These are phyloP conservation scores for Carex scoparia DNA, from an alignment of 176 grass and related monocot genomes.

Conservation along the genomic window DNA sequence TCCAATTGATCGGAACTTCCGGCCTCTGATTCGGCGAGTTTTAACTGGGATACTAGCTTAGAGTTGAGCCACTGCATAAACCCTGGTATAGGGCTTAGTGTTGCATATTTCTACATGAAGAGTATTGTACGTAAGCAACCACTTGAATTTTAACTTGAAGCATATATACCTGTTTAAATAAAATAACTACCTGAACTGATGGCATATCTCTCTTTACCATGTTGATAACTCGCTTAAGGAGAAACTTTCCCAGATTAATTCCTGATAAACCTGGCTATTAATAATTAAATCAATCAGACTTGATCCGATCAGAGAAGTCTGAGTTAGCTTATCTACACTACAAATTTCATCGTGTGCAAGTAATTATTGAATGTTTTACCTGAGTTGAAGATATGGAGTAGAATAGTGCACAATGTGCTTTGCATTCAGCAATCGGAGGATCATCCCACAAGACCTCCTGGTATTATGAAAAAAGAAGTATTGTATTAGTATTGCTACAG, in stretches of 20 bases:
- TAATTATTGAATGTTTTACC: slow-evolving; percentile 42
- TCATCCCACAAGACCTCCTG: slow-evolving; percentile 93
- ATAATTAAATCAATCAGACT: slow-evolving; percentile 23
- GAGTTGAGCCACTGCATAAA: slow-evolving; percentile 92
- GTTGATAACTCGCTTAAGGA: slow-evolving; percentile 81
- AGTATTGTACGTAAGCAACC: not conserved
- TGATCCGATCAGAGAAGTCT: slow-evolving; percentile 24
- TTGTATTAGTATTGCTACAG: not conserved
- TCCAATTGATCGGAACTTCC: slow-evolving; percentile 29
- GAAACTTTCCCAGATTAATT: slow-evolving; percentile 96
- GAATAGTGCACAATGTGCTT: slow-evolving; percentile 86
- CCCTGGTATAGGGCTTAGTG: slow-evolving; percentile 87
- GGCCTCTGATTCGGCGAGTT: slow-evolving; percentile 41
- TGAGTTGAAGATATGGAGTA: slow-evolving; percentile 98
- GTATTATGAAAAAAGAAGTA: slow-evolving; percentile 18
- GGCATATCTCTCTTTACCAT: slow-evolving; percentile 84
- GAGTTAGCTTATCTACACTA: not conserved
- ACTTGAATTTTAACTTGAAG: not conserved
- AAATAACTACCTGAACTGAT: slow-evolving; percentile 50
- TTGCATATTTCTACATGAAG: slow-evolving; percentile 65
- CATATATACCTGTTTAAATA: not conserved
- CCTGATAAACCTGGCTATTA: slow-evolving; percentile 81
- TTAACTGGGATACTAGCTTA: slow-evolving; percentile 86
- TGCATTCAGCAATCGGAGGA: slow-evolving; percentile 74
- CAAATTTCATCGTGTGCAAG: not conserved